Base-by-base conservation (phyloP, 140 eudicot genomes). In the Anethum foeniculum region DNA sequence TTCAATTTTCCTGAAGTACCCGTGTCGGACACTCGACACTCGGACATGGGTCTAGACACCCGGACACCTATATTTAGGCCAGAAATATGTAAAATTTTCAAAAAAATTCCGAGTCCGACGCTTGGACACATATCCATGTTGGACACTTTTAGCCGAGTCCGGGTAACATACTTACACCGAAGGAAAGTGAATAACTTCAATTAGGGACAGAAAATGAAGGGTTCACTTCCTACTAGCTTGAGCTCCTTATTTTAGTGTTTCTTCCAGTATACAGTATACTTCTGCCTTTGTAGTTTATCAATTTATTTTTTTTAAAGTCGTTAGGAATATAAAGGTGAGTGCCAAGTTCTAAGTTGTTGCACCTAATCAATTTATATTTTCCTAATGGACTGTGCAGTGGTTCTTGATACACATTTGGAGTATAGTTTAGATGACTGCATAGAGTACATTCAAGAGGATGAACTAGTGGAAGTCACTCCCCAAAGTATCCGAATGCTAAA, bases 341-440 rank as follows among this genome's bases (percentile, higher is more conserved):
- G 30, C 18, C 32, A 41, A 39, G 34, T 41, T 11, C 14, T 25
- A 7, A 4, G 16, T 41, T 36, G 77, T 72, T 19, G 77, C 15
- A 41, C 51, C 25, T 13, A 32, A 23, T 72, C 38, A 52, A 81
- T 72, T 49, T 41, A 36, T 75, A 6, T 75, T 19, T 54, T 28
- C 54, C 30, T 6, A 5, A 34, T 74, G 72, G 36, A 43, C 13
- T 27, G 36, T 87, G 84, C 89, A 92, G 98, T 94, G 81, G 97
- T 94, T 85, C 95, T 94, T 73, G 98, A 92, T 80, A 89, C 96
- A 4, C 97, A 97, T 3, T 16, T 92, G 91, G 96, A 94, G 44
- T 94, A 90, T 80, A 94, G 98, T 90, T 88, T 94, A 62, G 98
- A 94, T 82, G 98, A 94, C 85, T 94, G 98, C 85, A 94, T 94